Percentiles rank a stretch among this genome's conserved stretches.
phyloP scores from a whole-genome alignment of 148 eudicot genomes.

The Fallopia convolvulus region DNA sequence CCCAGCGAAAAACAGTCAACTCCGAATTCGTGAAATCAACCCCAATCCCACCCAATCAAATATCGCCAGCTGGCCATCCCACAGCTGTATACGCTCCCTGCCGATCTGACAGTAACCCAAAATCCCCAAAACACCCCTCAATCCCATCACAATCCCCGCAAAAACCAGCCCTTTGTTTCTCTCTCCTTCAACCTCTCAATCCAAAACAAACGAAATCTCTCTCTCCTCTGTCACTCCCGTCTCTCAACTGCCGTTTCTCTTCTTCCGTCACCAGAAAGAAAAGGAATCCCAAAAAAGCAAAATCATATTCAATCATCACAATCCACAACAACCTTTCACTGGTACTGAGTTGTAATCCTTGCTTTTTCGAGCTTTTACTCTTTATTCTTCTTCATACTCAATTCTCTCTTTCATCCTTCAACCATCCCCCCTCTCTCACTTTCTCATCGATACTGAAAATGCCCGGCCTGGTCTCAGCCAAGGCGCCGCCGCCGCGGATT shows the following conservation, averaged over 20 bases:
- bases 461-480: slow-evolving; percentile 61
- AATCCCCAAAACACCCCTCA: neutral
- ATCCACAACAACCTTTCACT: neutral
- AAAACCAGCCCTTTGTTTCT: neutral
- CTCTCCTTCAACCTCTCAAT: neutral
- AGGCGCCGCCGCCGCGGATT: slow-evolving; percentile 52
- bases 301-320: slow-evolving; percentile 4
- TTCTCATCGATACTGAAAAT: slow-evolving; percentile 12
- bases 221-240: neutral
- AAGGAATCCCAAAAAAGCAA: neutral
- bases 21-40: neutral
- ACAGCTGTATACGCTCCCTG: neutral
- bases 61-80: neutral
- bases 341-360: neutral
- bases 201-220: neutral
- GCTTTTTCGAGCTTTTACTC: neutral
- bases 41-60: neutral
- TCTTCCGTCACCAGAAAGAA: neutral
- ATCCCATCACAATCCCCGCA: neutral
- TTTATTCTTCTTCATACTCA: neutral
- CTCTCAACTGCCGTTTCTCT: neutral
- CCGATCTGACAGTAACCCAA: neutral
- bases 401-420: neutral
- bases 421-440: neutral
- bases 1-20: neutral